Conservation (phyloP, 1,284 basidiomycete species). For the Ceratorhiza oryzae-sativae region DNA sequence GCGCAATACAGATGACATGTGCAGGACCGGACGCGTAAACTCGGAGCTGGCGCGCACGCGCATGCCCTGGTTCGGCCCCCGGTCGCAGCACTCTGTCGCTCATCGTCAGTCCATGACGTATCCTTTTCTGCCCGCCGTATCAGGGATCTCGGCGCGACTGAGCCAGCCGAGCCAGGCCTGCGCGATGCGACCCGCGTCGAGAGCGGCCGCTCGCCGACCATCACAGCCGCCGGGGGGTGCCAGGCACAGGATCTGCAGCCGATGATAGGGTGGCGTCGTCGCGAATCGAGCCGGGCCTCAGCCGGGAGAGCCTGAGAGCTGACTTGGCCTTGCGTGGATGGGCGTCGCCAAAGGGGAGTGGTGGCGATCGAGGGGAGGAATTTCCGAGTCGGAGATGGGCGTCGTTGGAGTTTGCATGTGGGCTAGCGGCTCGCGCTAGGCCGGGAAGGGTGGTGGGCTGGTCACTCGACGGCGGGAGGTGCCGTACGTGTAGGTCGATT, state of each 20-base stretch:
- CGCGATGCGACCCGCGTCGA: not conserved
- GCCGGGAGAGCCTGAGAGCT: constrained; percentile 20
- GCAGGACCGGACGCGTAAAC: constrained; percentile 13
- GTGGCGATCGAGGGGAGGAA: constrained; percentile 12
- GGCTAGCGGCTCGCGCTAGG: not conserved
- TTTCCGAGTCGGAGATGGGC: not conserved
- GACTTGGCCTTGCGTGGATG: constrained; percentile 21
- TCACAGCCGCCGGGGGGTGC: not conserved
- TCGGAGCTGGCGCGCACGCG: constrained; percentile 37
- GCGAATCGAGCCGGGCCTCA: constrained; percentile 5
- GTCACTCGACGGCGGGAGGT: constrained; percentile 29
- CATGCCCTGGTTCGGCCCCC: constrained; percentile 16
- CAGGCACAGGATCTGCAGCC: constrained; percentile 6
- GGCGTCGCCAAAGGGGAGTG: constrained; percentile 12
- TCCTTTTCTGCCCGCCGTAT: not conserved
- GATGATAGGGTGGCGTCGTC: constrained; percentile 16
- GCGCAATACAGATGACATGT: not conserved
- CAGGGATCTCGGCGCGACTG: not conserved
- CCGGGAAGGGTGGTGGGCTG: constrained; percentile 7
- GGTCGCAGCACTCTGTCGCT: not conserved
- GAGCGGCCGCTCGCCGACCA: not conserved
- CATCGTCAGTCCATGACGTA: not conserved
- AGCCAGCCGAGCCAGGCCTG: constrained; percentile 30
- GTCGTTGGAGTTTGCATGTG: not conserved
- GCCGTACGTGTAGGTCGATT: not conserved